Conservation (phyloP, 2,329 filamentous ascomycete species). For the Colletotrichum kahawae region DNA sequence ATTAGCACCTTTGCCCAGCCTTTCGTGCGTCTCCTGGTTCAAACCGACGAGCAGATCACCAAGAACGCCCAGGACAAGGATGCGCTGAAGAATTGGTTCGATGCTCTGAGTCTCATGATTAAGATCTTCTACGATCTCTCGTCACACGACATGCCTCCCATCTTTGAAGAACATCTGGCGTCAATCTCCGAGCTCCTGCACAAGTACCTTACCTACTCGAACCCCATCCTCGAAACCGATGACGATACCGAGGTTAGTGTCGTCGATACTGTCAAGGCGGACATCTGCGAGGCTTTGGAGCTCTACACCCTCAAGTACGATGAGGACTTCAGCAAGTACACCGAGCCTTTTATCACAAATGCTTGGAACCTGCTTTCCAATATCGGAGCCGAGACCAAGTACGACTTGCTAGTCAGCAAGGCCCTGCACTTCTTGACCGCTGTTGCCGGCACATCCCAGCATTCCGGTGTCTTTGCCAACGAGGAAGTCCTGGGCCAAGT, state of each 20-base stretch:
- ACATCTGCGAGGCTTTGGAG: conserved; percentile 89
- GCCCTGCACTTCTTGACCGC: conserved; percentile 94
- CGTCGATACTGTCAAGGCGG: conserved; percentile 86
- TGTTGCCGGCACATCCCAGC: conserved; percentile 77
- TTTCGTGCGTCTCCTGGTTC: conserved; percentile 80
- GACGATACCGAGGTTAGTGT: conserved; percentile 89
- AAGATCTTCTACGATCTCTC: conserved; percentile 96
- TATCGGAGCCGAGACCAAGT: conserved; percentile 86
- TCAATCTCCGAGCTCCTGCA: conserved; percentile 81
- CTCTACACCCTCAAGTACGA: conserved; percentile 95
- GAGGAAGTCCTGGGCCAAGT: conserved; percentile 81
- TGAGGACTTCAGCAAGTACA: conserved; percentile 84
- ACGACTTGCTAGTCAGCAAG: conserved; percentile 92
- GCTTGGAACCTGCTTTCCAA: conserved; percentile 92
- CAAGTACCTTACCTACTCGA: conserved; percentile 92
- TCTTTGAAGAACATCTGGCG: conserved; percentile 88
- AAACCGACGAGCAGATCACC: conserved; percentile 74
- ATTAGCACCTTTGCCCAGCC: conserved; percentile 82
- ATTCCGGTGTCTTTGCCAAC: conserved; percentile 86
- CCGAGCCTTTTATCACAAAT: conserved; percentile 84
- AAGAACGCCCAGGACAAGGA: conserved; percentile 78
- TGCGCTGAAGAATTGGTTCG: conserved; percentile 77
- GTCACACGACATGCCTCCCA: conserved; percentile 93
- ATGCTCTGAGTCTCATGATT: conserved; percentile 84
- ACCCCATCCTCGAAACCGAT: conserved; percentile 79